These are phyloP conservation scores for Malassezia pachydermatis DNA, from an alignment of 1,284 basidiomycete species.

Conservation along the genomic window DNA sequence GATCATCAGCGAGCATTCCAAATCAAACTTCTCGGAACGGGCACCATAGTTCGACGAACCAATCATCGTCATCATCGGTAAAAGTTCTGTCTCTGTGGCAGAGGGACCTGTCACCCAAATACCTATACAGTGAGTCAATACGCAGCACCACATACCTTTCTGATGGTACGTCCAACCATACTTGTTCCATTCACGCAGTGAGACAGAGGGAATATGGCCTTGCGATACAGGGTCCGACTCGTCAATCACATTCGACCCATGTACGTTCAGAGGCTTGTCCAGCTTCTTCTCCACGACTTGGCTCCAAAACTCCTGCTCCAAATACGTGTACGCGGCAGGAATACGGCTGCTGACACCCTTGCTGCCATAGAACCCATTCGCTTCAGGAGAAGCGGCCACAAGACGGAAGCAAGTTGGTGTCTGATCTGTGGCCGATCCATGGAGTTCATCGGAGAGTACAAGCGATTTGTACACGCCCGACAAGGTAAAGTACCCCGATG, in stretches of 20 bases:
- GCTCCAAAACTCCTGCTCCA: conserved; percentile 73
- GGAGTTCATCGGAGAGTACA: conserved; percentile 16
- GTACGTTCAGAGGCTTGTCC: conserved; percentile 48
- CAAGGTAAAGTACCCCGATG: conserved; percentile 88
- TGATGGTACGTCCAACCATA: conserved; percentile 98
- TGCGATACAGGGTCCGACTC: conserved; percentile 1
- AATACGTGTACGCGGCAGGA: conserved; percentile 83
- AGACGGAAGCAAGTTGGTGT: conserved; percentile 56
- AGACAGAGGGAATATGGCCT: conserved; percentile 51
- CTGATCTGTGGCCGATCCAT: conserved; percentile 14
- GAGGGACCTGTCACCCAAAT: conserved; percentile 3
- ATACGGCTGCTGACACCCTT: conserved; percentile 79
- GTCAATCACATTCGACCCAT: neutral
- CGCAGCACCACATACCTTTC: conserved; percentile 50
- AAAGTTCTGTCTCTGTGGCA: neutral
- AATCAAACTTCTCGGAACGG: conserved; percentile 78
- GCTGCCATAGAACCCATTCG: conserved; percentile 85
- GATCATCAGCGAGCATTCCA: conserved; percentile 82
- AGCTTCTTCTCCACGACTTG: conserved; percentile 48
- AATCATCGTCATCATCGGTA: conserved; percentile 59
- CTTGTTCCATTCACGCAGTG: conserved; percentile 74
- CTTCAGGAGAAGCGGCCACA: conserved; percentile 72
- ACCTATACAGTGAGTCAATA: conserved; percentile 1
- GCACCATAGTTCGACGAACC: conserved; percentile 94
- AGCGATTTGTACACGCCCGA: conserved; percentile 59